Conservation (phyloP, 2,329 filamentous ascomycete genomes). For the Fusarium bulbicola region DNA sequence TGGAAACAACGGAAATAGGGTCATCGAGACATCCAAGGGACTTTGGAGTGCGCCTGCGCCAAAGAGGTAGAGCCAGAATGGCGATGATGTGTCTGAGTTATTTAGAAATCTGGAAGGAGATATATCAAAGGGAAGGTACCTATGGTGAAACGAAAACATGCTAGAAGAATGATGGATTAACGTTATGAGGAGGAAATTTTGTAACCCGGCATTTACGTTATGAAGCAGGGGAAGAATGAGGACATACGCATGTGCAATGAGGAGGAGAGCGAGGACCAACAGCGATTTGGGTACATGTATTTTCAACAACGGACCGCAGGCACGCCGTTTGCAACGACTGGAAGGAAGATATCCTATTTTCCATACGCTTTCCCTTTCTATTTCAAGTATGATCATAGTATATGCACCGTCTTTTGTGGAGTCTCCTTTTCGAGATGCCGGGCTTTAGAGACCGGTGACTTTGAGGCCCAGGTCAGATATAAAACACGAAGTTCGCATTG, state of each 20-base stretch:
- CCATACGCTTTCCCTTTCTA: background rate
- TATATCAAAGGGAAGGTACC: background rate
- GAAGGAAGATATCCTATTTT: conserved; percentile 1
- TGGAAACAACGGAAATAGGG: conserved; percentile 63
- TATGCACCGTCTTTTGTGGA: background rate
- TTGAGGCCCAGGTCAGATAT: conserved; percentile 6
- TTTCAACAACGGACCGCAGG: conserved; percentile 26
- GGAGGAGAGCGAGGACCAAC: background rate
- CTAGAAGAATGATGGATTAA: conserved; percentile 1
- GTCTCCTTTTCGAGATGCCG: conserved; percentile 1
- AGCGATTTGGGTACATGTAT: conserved; percentile 1
- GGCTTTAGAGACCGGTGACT: conserved; percentile 26
- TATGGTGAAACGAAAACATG: conserved; percentile 2
- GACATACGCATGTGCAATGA: background rate
- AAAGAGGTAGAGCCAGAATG: conserved; percentile 35
- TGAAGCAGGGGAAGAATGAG: background rate
- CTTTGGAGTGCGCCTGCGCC: conserved; percentile 60
- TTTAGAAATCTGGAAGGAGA: background rate
- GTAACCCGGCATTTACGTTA: background rate
- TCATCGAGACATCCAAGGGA: conserved; percentile 71
- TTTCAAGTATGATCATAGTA: background rate
- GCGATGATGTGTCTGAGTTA: background rate
- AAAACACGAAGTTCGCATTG: background rate
- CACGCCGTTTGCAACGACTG: conserved; percentile 20
- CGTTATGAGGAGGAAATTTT: background rate